Base-by-base conservation (phyloP, 2,329 filamentous ascomycete genomes). In the Aspergillus latus region DNA sequence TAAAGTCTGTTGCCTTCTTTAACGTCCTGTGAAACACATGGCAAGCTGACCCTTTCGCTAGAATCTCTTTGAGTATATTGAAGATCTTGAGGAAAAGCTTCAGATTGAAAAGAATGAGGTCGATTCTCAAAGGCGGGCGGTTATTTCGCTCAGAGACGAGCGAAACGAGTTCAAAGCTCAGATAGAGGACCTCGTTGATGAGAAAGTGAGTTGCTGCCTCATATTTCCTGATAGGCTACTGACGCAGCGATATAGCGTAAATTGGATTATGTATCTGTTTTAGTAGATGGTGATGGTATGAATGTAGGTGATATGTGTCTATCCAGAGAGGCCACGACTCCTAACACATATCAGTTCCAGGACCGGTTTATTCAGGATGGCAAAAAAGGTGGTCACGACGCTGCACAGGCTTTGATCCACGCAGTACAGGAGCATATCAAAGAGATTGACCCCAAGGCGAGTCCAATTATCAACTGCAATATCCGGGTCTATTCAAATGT, bases 211-310 rank as follows among this genome's bases (percentile, higher is more conserved):
- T 26, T 0, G 13, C 5, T 21, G 21, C 16, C 34, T 13, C 21
- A 15, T 3, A 21, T 13, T 36, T 11, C 1, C n/a, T 43, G 21
- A 21, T 29, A 16, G 5, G 16, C 8, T 10, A 2, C 2, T 21
- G 1, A 36, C 8, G 9, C 30, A n/a, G 2, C 7, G 11, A 1
- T 4, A 10, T 13, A 66, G 64, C 52, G 49, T 2, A 64, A 53
- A 37, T 34, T 64, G 10, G 59, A 44, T 34, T 75, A 69, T 62
- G 68, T 67, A 52, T 68, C 66, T 8, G 71, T 75, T 42, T 54
- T 76, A 13, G 66, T 76, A 53, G 74, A 76, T 58, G 74, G 74
- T 3, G 74, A 76, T 53, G 68, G 67, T 52, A 74, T 75, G 72
- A 66, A 66, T 54, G 74, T 75, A 64, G 54, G 66, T 29, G 34